Base-by-base conservation (phyloP, 164 flowering plant species). In the Echeveria elegans region DNA sequence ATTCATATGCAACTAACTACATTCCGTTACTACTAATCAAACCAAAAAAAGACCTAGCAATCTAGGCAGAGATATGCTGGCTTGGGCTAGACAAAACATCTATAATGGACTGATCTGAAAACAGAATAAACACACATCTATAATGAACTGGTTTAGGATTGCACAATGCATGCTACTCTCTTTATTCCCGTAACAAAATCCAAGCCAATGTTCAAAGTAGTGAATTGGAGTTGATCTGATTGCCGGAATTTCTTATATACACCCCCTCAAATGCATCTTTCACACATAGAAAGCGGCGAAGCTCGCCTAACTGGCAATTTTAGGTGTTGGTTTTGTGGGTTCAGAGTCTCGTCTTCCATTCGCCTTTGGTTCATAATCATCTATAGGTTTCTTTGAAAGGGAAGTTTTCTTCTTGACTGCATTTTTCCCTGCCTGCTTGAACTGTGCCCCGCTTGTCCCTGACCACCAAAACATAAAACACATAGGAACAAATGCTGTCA, bases 261-360 rank as follows among this genome's bases (percentile, higher is more conserved):
- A 53, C 5, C 30, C 60, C 60, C n/a, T n/a, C n/a, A n/a, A n/a
- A n/a, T n/a, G n/a, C n/a, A n/a, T n/a, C n/a, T n/a, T 34, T 3
- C 37, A 34, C 9, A 1, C 2, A 6, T 16, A 19, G 6, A 56
- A 28, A 18, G 38, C 21, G 6, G 11, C 26, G n/a, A n/a, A n/a
- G n/a, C n/a, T n/a, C n/a, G n/a, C n/a, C n/a, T 63, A 63, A 63
- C 37, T 16, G 24, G 16, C 45, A 63, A 24, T 12, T 63, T 63
- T 56, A 26, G n/a, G 47, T 36, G 66, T 63, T 5, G 66, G 43
- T 2, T 63, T 63, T 32, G 28, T 63, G 28, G 29, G 45, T 21
- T 32, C 45, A 12, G 41, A 40, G 26, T 63, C 47, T 63, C 66
- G 43, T n/a, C 47, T 63, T 63, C 66, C 66, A n/a, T 40, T 63